Percentiles rank a stretch among this genome's conserved stretches.
Evolutionary conservation across 116 monocot species (phyloP).

Genomic region (Papilionanthe hybrid): DNA sequence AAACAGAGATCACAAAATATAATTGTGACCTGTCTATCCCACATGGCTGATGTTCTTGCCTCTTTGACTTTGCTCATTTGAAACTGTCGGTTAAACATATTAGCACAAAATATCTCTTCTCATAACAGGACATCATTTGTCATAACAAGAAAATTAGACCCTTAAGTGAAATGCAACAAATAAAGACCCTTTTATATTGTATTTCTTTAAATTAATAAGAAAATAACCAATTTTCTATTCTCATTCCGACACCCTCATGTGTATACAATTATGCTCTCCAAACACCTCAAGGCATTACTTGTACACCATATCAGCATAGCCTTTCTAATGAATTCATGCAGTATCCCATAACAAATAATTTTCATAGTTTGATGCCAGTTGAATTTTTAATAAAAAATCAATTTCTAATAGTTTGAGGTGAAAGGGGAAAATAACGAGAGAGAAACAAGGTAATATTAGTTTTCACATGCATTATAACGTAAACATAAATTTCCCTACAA

Average conservation of each 20-base stretch:
- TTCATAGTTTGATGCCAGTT: background rate
- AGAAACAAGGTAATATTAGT: background rate
- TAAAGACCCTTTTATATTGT: background rate
- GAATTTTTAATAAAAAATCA: background rate
- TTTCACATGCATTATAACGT: background rate
- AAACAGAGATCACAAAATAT: too few relatives aligned
- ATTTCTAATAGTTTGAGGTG: too few relatives aligned
- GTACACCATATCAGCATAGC: background rate
- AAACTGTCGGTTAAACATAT: too few relatives aligned
- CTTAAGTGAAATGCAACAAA: background rate
- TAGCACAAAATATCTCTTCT: too few relatives aligned
- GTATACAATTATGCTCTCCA: background rate
- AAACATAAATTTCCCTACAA: background rate
- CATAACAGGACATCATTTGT: too few relatives aligned
- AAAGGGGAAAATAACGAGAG: too few relatives aligned
- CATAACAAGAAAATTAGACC: background rate
- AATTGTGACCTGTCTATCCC: too few relatives aligned
- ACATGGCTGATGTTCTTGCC: too few relatives aligned
- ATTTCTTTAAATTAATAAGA: background rate
- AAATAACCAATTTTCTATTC: background rate
- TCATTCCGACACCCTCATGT: background rate
- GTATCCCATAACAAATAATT: background rate
- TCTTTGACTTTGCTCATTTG: too few relatives aligned
- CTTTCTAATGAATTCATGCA: background rate
- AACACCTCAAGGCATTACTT: background rate